phyloP scores from a whole-genome alignment of 148 eudicot species.

The Nepenthes gracilis region DNA sequence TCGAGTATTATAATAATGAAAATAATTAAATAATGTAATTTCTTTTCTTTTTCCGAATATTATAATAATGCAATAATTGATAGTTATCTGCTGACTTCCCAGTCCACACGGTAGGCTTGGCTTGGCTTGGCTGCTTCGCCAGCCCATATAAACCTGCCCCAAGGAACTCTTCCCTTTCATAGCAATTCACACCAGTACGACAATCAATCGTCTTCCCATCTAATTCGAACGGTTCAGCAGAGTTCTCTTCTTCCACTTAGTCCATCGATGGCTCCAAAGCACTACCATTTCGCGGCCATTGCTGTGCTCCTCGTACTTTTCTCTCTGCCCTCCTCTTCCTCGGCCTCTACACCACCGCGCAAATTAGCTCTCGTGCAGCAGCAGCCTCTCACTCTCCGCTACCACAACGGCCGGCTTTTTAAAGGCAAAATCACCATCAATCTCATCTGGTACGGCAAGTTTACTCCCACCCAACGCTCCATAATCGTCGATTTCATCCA shows the following conservation, averaged over 20 bases:
- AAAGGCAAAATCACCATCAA: constrained; percentile 44
- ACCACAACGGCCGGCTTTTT: constrained; percentile 61
- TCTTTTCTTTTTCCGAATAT: too few species aligned
- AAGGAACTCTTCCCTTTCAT: too few species aligned
- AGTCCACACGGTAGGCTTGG: too few species aligned
- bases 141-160: too few species aligned
- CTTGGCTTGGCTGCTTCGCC: too few species aligned
- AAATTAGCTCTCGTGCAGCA: constrained; percentile 19
- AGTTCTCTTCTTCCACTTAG: neutral
- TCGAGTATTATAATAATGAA: too few species aligned
- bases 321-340: constrained; percentile 3
- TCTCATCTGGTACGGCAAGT: constrained; percentile 62
- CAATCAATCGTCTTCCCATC: too few species aligned
- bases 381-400: constrained; percentile 17
- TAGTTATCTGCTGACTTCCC: too few species aligned
- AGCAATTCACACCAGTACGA: too few species aligned
- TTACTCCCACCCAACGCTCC: constrained; percentile 43
- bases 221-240: too few species aligned
- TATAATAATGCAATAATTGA: too few species aligned
- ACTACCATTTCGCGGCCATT: neutral
- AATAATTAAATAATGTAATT: too few species aligned
- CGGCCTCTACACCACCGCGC: constrained; percentile 13
- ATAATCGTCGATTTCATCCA: constrained; percentile 39
- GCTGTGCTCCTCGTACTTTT: neutral
- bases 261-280: neutral